Base-by-base conservation (phyloP, 192 early-diverging fungal species). In the Umbelopsis isabellina region DNA sequence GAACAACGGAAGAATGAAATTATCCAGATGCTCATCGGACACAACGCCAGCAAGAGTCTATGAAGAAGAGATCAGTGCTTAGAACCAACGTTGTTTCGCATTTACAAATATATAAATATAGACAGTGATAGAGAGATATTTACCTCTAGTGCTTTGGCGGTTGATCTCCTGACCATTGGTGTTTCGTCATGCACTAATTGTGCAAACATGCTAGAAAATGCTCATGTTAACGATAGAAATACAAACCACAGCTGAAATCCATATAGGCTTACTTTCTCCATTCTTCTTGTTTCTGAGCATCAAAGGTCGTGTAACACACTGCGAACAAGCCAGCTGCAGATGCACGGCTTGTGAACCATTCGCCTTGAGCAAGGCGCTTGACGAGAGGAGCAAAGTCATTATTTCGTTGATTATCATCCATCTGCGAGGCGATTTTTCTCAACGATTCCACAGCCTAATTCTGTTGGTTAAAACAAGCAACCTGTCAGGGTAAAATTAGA, bases 341-440 rank as follows among this genome's bases (percentile, higher is more conserved):
- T 20, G 93, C 92, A 61, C 97, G 91, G 76, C 91, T 94, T 22
- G 98, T 98, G 76, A 99, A 99, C 98, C 98, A 99, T 79, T 98
- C 97, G 53, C 96, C 97, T 49, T 83, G 82, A n/a, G 93, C 90
- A 48, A 99, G 88, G 4, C 96, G 90, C 72, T 94, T 96, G 46
- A 99, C 76, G 76, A 97, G 88, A 18, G 96, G 95, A 33, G 98
- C 88, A 71, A 93, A 94, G 73, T 89, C 90, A 61, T 95, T 90
- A 71, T 98, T 95, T 66, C 97, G 82, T 73, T 97, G 95, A 37
- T 73, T 75, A 69, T 90, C 85, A 73, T 87, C 87, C 76, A 99
- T 85, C 15, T 80, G 65, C 41, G 80, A 83, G 47, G 87, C 89
- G 67, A 99, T 91, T 75, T 96, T 95, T 74, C 89, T 91, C 67